These are phyloP conservation scores for Yamadazyma diddensiae DNA, from an alignment of 1,139 yeast species.

Conservation along the genomic window DNA sequence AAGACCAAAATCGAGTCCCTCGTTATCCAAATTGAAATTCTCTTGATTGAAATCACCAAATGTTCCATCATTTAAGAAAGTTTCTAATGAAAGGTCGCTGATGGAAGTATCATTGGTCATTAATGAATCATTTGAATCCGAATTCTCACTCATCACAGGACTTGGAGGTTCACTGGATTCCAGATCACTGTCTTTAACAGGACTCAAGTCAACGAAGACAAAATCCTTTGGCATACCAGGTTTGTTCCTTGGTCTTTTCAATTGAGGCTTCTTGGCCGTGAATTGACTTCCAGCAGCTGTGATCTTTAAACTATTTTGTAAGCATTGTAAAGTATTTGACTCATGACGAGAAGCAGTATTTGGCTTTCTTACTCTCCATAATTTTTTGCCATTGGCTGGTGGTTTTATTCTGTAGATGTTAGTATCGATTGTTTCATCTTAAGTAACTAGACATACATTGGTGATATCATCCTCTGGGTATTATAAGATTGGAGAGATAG, in stretches of 20 bases:
- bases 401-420: constrained; percentile 26
- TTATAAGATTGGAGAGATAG: constrained; percentile 10
- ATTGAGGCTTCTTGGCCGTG: constrained; percentile 43
- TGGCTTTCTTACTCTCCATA: constrained; percentile 46
- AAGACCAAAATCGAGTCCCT: constrained; percentile 10
- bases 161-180: constrained; percentile 15
- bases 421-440: constrained; percentile 5
- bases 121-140: constrained; percentile 15
- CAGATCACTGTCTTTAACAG: constrained; percentile 37
- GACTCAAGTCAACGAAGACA: constrained; percentile 55
- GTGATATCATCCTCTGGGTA: constrained; percentile 17
- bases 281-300: constrained; percentile 33
- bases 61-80: not conserved
- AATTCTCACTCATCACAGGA: constrained; percentile 13
- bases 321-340: constrained; percentile 31
- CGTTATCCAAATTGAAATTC: not conserved
- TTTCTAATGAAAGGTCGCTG: constrained; percentile 12
- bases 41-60: not conserved
- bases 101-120: constrained; percentile 13
- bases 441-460: constrained; percentile 13
- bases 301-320: constrained; percentile 44
- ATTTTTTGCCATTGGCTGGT: constrained; percentile 47
- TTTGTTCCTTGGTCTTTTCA: constrained; percentile 49
- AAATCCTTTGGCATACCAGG: constrained; percentile 54
- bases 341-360: constrained; percentile 19